phyloP scores from a whole-genome alignment of 129 eudicot genomes.

The Flaveria trinervia region DNA sequence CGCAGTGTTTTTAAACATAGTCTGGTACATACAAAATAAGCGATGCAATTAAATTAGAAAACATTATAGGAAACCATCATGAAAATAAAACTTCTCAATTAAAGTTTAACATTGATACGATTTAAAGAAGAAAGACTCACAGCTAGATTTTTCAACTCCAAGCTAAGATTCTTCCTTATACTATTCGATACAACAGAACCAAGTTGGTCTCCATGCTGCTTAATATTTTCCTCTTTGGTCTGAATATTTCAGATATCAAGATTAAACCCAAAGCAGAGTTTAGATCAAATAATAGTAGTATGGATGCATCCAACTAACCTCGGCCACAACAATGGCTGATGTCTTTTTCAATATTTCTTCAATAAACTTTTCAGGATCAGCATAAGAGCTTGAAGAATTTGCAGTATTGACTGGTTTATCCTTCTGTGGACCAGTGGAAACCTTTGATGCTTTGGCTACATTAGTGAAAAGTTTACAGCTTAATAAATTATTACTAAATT shows the following conservation, averaged over 20 bases:
- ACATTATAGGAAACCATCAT: neutral
- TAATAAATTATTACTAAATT: neutral
- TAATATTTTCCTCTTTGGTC: constrained; percentile 53
- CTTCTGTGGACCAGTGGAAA: constrained; percentile 50
- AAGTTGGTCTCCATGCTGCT: constrained; percentile 63
- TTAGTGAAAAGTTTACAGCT: constrained; percentile 4
- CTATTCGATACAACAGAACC: constrained; percentile 51
- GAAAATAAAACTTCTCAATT: neutral
- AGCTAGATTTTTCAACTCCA: constrained; percentile 62
- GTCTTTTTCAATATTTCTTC: constrained; percentile 66
- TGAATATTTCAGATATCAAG: constrained; percentile 27
- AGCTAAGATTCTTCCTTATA: constrained; percentile 52
- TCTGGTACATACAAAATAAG: constrained; percentile 46
- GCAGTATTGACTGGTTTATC: constrained; percentile 40
- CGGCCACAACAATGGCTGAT: constrained; percentile 59
- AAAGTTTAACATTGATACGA: neutral
- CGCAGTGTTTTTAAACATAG: constrained; percentile 68
- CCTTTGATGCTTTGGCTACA: constrained; percentile 56
- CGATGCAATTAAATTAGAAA: neutral
- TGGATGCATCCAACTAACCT: constrained; percentile 46
- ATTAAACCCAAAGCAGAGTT: neutral
- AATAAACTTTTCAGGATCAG: constrained; percentile 66
- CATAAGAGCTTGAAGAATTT: constrained; percentile 39
- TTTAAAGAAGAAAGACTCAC: constrained; percentile 54
- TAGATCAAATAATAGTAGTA: neutral